phyloP scores from a whole-genome alignment of 2,329 filamentous ascomycete genomes.

The Pestalotiopsis sp. region DNA sequence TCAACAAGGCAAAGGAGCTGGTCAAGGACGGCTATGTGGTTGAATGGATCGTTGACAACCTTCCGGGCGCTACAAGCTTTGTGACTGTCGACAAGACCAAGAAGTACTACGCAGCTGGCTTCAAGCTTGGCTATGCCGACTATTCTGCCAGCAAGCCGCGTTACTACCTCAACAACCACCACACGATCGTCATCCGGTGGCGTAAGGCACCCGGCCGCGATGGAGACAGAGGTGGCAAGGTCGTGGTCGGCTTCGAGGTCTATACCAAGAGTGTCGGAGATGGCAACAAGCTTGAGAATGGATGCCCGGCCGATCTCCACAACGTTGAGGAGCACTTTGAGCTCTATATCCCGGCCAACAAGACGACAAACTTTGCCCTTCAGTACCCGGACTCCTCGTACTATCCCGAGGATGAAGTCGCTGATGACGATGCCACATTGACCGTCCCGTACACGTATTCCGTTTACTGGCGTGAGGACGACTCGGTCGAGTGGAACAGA shows the following conservation, averaged over 20 bases:
- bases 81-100: slow-evolving; percentile 81
- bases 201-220: slow-evolving; percentile 70
- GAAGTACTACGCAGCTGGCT: slow-evolving; percentile 89
- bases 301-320: slow-evolving; percentile 70
- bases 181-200: slow-evolving; percentile 82
- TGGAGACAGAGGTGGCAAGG: slow-evolving; percentile 72
- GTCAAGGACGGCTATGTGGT: slow-evolving; percentile 82
- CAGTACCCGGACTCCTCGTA: slow-evolving; percentile 64
- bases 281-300: slow-evolving; percentile 60
- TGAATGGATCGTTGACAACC: slow-evolving; percentile 92
- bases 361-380: slow-evolving; percentile 47
- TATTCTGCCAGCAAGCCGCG: slow-evolving; percentile 60
- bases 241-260: slow-evolving; percentile 87
- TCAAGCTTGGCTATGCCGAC: slow-evolving; percentile 83
- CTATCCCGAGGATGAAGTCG: slow-evolving; percentile 52
- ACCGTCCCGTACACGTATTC: slow-evolving; percentile 86
- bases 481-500: slow-evolving; percentile 77
- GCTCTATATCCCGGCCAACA: slow-evolving; percentile 67
- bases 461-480: slow-evolving; percentile 85
- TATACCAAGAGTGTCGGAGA: slow-evolving; percentile 82
- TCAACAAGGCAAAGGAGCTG: slow-evolving; percentile 71
- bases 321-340: slow-evolving; percentile 68
- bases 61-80: slow-evolving; percentile 87
- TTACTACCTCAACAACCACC: slow-evolving; percentile 85
- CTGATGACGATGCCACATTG: slow-evolving; percentile 66